A percentile compares a stretch with the other conserved stretches of the same genome.
These are phyloP conservation scores for Volvariella volvacea DNA, from an alignment of 1,284 basidiomycete genomes.

Conservation along the genomic window DNA sequence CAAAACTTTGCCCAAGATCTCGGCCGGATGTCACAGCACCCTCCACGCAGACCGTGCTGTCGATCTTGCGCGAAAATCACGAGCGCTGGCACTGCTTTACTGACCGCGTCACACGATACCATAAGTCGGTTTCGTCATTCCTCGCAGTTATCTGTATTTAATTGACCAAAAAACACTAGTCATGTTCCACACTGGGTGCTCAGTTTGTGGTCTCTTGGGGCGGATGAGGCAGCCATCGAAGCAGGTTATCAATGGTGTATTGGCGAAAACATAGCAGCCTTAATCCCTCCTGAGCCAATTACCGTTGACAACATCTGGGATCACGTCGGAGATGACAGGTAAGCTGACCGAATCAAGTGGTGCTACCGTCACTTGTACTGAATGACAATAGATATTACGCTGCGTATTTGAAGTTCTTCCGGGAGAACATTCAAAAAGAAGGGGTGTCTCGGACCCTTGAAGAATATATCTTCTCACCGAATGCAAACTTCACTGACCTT, in stretches of 20 bases:
- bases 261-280: conserved; percentile 29
- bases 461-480: conserved; percentile 49
- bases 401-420: conserved; percentile 54
- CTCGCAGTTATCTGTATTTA: too few species aligned
- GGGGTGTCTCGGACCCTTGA: conserved; percentile 39
- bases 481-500: conserved; percentile 35
- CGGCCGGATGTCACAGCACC: conserved; percentile 22
- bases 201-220: conserved; percentile 47
- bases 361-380: conserved; percentile 6
- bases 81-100: conserved; percentile 38
- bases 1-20: too few species aligned
- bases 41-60: conserved; percentile 25
- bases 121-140: conserved; percentile 28
- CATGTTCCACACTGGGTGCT: conserved; percentile 45
- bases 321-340: conserved; percentile 45
- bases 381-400: conserved; percentile 41
- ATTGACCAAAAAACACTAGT: too few species aligned
- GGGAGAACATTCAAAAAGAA: conserved; percentile 32
- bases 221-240: conserved; percentile 29
- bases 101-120: conserved; percentile 29
- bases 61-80: conserved; percentile 34
- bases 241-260: conserved; percentile 36
- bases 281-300: conserved; percentile 36
- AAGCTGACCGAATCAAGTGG: too few species aligned
- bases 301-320: conserved; percentile 37